Evolutionary conservation across 345 rosid genomes (phyloP).

Genomic region (Hibiscus tridactylites): DNA sequence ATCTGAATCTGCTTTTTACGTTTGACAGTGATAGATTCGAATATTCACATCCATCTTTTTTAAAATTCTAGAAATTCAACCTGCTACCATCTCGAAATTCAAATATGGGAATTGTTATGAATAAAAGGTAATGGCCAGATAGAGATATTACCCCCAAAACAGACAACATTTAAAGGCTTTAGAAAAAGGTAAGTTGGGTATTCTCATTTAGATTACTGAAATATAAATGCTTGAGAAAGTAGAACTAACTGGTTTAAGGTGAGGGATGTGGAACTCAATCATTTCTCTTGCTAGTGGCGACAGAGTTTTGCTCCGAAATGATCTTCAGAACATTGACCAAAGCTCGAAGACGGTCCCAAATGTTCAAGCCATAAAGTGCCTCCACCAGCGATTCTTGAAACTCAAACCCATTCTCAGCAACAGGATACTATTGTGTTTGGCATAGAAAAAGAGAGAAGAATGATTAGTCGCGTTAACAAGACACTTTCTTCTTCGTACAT

Average conservation of each 20-base stretch:
- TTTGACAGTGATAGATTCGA: no score
- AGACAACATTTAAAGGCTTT: not conserved
- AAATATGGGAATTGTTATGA: no score
- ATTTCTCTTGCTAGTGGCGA: conserved; percentile 26
- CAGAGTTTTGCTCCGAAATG: conserved; percentile 50
- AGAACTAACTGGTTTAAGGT: not conserved
- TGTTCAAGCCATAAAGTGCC: conserved; percentile 74
- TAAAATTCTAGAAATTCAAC: no score
- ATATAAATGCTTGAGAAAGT: not conserved
- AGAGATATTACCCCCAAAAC: no score
- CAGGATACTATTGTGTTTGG: conserved; percentile 51
- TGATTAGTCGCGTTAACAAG: not conserved
- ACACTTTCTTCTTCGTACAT: not conserved
- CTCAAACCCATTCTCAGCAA: conserved; percentile 77
- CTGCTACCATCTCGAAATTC: no score
- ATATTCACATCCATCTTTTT: no score
- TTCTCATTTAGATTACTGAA: not conserved
- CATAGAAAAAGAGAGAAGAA: not conserved
- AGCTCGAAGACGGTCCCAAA: conserved; percentile 83
- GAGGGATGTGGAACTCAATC: conserved; percentile 25
- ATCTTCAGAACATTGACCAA: conserved; percentile 64
- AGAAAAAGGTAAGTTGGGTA: not conserved
- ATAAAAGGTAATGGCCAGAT: no score
- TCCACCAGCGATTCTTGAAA: conserved; percentile 84
- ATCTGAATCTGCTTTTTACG: no score